These are phyloP conservation scores for Amanita rimosa DNA, from an alignment of 768 basidiomycete genomes.

Conservation along the genomic window DNA sequence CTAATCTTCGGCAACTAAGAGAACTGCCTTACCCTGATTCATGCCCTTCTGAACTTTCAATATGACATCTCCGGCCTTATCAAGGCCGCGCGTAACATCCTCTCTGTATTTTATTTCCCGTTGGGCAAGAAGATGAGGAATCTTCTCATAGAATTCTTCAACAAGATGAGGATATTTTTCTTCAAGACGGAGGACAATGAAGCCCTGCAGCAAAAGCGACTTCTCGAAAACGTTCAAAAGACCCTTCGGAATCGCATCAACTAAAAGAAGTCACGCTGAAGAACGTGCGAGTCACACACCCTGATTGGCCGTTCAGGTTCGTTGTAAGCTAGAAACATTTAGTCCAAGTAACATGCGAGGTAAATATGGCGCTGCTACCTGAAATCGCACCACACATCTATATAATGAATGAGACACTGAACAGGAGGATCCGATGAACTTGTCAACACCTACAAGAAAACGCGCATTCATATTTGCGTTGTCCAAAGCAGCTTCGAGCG, in stretches of 20 bases:
- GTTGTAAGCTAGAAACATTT: conserved; percentile 6
- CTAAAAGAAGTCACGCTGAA: neutral
- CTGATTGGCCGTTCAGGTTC: neutral
- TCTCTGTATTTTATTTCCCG: conserved; percentile 29
- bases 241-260: conserved; percentile 17
- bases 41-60: conserved; percentile 17
- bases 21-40: conserved; percentile 17
- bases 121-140: conserved; percentile 24
- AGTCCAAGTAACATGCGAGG: neutral
- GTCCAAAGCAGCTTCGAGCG: conserved; percentile 20
- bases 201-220: conserved; percentile 32
- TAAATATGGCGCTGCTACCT: neutral
- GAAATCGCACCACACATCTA: conserved; percentile 5
- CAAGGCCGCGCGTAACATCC: conserved; percentile 24
- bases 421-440: neutral
- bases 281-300: conserved; percentile 5
- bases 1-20: conserved; percentile 16
- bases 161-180: conserved; percentile 15
- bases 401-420: neutral
- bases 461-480: conserved; percentile 27
- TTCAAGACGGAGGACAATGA: conserved; percentile 21
- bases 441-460: conserved; percentile 23
- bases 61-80: conserved; percentile 25
- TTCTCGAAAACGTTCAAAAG: conserved; percentile 25
- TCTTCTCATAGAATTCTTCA: conserved; percentile 22